A percentile compares a stretch with the other conserved stretches of the same genome.
These are phyloP conservation scores for barrel medic (Medicago truncatula) DNA, from an alignment of 306 rosid genomes.

Conservation along the genomic window MtrunA17r5.0-ANR NC_053042.1:34804001-34804500, in stretches of 20 bases:
- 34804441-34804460: conserved; percentile 27
- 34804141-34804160: conserved; percentile 26
- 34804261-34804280: conserved; percentile 11
- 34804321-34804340: conserved; percentile 3
- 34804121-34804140: conserved; percentile 4
- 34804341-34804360: neutral
- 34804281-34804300: neutral
- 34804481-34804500: neutral
- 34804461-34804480: neutral
- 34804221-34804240: conserved; percentile 43
- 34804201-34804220: conserved; percentile 30
- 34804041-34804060: neutral
- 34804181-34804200: conserved; percentile 43
- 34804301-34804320: conserved; percentile 30
- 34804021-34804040: conserved; percentile 22
- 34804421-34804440: neutral
- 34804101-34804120: conserved; percentile 1
- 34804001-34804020: neutral
- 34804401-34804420: conserved; percentile 24
- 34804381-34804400: neutral
- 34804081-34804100: conserved; percentile 24
- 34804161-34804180: conserved; percentile 18
- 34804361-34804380: conserved; percentile 21
- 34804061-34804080: conserved; percentile 34
- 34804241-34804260: conserved; percentile 32